Conservation (phyloP, 2,329 filamentous ascomycete species). For the Diaporthe velutina region DNA sequence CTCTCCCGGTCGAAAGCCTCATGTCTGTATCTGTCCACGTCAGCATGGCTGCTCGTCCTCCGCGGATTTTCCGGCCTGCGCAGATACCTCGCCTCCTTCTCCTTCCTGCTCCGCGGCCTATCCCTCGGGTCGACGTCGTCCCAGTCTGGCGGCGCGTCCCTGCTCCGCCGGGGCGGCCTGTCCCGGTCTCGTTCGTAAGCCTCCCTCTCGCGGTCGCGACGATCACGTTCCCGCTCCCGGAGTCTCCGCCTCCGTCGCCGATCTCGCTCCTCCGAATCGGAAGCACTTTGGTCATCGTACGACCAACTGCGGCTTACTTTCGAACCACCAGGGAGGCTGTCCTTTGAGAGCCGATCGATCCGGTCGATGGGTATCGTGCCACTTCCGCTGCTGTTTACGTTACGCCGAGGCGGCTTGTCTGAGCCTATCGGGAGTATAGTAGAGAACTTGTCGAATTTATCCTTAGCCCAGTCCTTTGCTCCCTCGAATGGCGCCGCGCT, state of each 20-base stretch:
- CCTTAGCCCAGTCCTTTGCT: constrained; percentile 41
- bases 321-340: constrained; percentile 55
- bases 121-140: constrained; percentile 49
- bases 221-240: constrained; percentile 46
- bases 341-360: constrained; percentile 52
- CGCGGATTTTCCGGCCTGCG: constrained; percentile 56
- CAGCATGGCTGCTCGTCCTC: constrained; percentile 64
- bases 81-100: constrained; percentile 50
- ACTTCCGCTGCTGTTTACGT: constrained; percentile 48
- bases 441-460: constrained; percentile 61
- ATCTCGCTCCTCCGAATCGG: constrained; percentile 41
- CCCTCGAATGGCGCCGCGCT: constrained; percentile 33
- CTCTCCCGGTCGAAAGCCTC: constrained; percentile 53
- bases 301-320: constrained; percentile 56
- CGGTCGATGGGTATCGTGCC: constrained; percentile 32
- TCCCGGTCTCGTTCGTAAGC: constrained; percentile 40
- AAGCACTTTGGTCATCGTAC: constrained; percentile 53
- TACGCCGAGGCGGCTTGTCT: constrained; percentile 53
- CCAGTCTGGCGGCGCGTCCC: constrained; percentile 46
- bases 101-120: constrained; percentile 48
- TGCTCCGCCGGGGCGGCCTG: constrained; percentile 44
- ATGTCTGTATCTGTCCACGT: constrained; percentile 60
- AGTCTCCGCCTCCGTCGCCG: constrained; percentile 35
- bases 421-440: constrained; percentile 56
- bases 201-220: constrained; percentile 46